Evolutionary conservation across 768 basidiomycete genomes (phyloP), one percentile per base, ranked within the genome.

Genomic region (Suillus discolor): DNA sequence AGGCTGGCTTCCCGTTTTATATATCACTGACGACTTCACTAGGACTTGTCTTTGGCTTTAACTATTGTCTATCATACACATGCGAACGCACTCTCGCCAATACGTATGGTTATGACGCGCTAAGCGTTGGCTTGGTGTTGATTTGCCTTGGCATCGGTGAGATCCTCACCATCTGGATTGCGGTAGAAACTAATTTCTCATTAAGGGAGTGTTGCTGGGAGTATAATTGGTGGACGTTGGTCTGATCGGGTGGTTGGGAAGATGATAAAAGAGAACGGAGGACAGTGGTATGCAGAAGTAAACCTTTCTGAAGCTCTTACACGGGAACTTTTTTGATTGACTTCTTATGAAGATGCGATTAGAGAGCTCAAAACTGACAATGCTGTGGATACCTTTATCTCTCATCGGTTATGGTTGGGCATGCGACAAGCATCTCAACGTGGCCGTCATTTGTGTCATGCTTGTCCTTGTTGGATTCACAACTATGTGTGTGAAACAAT

Each of bases 381-480:
- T 93, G 74, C 71, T 85, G 16, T 77, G 69, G 72, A 54, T 85
- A 60, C 89, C 94, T 8, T 82, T 82, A 0, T 83, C 83, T 16
- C 83, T 90, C 42, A 67, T 92, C 44, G 88, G 82, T 0, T 92
- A 92, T 72, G 94, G 85, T 4, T 96, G 94, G 95, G 82, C 89
- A 6, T 86, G 83, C 57, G 77, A 90, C 63, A 74, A 87, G 66
- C 86, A 85, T 44, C 80, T 87, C 4, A 82, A 90, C 70, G 79
- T 95, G 47, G 83, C 89, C 1, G 90, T 83, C 0, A 80, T 94
- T 25, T 89, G 92, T 72, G 82, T 92, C 8, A 82, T 87, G 72
- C 80, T 96, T 15, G 92, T 94, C 77, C 71, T 88, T 44, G 80
- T 84, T 20, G 95, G 94, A 16, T 90, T 93, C 71, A 85, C 89